Conservation (phyloP, 495 filamentous ascomycete species). For the Penicillium pancosmium region DNA sequence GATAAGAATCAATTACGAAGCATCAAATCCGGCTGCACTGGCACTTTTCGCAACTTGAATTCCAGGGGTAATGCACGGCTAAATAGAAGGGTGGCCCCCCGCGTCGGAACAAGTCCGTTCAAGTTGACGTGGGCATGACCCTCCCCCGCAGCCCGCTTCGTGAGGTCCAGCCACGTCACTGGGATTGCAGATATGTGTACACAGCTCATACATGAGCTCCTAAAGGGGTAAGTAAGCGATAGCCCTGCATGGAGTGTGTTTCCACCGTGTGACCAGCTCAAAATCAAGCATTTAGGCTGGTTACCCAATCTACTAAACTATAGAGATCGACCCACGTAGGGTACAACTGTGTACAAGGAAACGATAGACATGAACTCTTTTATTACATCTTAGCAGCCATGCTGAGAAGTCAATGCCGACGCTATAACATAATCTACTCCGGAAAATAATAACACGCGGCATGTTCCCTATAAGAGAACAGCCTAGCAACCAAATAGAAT, state of each 20-base stretch:
- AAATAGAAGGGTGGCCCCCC: conserved; percentile 31
- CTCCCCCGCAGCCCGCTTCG: conserved; percentile 12
- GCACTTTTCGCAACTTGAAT: neutral
- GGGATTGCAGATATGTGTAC: neutral
- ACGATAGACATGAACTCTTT: conserved; percentile 2
- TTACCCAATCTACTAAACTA: neutral
- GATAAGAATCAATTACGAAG: neutral
- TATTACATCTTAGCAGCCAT: conserved; percentile 4
- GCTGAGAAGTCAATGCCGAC: conserved; percentile 12
- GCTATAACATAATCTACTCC: conserved; percentile 21
- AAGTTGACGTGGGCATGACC: conserved; percentile 14
- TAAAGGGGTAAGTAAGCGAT: neutral
- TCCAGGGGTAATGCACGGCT: neutral
- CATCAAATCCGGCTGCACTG: neutral
- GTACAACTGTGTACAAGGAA: neutral
- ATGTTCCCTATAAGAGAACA: conserved; percentile 5
- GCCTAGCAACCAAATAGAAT: conserved; percentile 13
- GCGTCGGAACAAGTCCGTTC: conserved; percentile 20
- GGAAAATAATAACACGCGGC: conserved; percentile 6
- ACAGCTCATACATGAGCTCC: neutral
- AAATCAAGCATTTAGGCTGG: neutral
- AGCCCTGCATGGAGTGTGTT: neutral
- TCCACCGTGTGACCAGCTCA: neutral
- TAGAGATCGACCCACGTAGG: too few species aligned
- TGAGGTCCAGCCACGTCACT: neutral